Evolutionary conservation across 164 flowering plant genomes (phyloP).

Genomic region (Vitis riparia): DNA sequence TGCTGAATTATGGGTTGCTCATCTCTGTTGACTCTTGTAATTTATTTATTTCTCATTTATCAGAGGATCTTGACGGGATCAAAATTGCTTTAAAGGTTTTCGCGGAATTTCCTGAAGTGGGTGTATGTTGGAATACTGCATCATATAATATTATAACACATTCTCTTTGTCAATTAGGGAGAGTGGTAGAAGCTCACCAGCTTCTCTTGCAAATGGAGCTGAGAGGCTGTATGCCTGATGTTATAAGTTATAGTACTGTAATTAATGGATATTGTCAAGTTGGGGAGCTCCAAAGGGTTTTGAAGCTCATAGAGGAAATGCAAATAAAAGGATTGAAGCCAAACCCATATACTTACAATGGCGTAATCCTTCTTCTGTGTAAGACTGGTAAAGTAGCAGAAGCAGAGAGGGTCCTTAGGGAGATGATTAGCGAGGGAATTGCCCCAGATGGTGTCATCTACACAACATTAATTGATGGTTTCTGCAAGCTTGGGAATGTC

Average conservation of each 20-base stretch:
- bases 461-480: constrained; percentile 63
- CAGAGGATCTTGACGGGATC: constrained; percentile 23
- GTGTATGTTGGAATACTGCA: constrained; percentile 50
- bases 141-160: constrained; percentile 55
- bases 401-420: constrained; percentile 50
- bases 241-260: constrained; percentile 56
- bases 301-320: constrained; percentile 54
- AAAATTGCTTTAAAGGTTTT: constrained; percentile 31
- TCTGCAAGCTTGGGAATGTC: constrained; percentile 51
- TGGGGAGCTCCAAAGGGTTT: constrained; percentile 35
- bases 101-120: constrained; percentile 42
- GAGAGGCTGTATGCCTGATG: constrained; percentile 54
- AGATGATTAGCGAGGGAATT: constrained; percentile 44
- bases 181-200: constrained; percentile 58
- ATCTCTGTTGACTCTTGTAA: constrained; percentile 62
- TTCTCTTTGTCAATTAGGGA: constrained; percentile 43
- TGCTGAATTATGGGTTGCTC: constrained; percentile 59
- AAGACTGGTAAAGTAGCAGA: constrained; percentile 43
- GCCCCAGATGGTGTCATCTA: constrained; percentile 56
- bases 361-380: constrained; percentile 52
- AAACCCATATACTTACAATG: constrained; percentile 49
- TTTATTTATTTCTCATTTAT: constrained; percentile 39
- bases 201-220: constrained; percentile 56
- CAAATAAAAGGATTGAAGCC: constrained; percentile 52
- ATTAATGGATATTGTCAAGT: constrained; percentile 52